A percentile compares a stretch with the other conserved stretches of the same genome.
These are phyloP conservation scores for Fusarium aywerte DNA, from an alignment of 2,329 filamentous ascomycete genomes.

Conservation along the genomic window DNA sequence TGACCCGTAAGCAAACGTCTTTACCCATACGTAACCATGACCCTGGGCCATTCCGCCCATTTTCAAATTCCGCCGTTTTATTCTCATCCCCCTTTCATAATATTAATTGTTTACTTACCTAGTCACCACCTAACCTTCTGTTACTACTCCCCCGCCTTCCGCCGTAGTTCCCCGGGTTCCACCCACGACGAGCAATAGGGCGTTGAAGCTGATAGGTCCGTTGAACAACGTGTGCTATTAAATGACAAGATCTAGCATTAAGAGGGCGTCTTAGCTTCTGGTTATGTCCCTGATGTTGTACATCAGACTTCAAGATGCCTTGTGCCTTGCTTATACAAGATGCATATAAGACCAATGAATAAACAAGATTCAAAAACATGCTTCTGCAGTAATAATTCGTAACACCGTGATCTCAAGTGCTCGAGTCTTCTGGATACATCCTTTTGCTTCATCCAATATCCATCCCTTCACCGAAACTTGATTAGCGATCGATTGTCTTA, in stretches of 20 bases:
- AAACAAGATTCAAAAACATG: constrained; percentile 6
- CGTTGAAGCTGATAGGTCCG: constrained; percentile 38
- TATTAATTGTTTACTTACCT: not conserved
- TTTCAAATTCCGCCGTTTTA: not conserved
- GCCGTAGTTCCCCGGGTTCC: constrained; percentile 38
- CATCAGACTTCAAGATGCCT: constrained; percentile 1
- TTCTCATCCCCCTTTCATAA: not conserved
- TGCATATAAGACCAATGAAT: constrained; percentile 21
- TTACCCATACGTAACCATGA: constrained; percentile 29
- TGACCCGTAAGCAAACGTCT: constrained; percentile 29
- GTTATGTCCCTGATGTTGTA: not conserved
- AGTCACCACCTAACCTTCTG: not conserved
- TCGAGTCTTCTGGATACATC: not conserved
- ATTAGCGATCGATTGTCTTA: constrained; percentile 4
- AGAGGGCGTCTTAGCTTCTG: constrained; percentile 30
- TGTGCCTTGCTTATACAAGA: constrained; percentile 13
- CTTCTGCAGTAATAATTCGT: not conserved
- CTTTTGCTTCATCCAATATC: not conserved
- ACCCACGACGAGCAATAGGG: constrained; percentile 43
- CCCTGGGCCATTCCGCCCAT: constrained; percentile 23
- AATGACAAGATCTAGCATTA: constrained; percentile 37
- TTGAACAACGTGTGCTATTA: constrained; percentile 26
- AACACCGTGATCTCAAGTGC: not conserved
- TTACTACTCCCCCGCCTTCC: constrained; percentile 10
- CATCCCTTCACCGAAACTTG: constrained; percentile 1